Conservation (phyloP, 352 stramenopile species). For the Pythium folliculosum region DNA sequence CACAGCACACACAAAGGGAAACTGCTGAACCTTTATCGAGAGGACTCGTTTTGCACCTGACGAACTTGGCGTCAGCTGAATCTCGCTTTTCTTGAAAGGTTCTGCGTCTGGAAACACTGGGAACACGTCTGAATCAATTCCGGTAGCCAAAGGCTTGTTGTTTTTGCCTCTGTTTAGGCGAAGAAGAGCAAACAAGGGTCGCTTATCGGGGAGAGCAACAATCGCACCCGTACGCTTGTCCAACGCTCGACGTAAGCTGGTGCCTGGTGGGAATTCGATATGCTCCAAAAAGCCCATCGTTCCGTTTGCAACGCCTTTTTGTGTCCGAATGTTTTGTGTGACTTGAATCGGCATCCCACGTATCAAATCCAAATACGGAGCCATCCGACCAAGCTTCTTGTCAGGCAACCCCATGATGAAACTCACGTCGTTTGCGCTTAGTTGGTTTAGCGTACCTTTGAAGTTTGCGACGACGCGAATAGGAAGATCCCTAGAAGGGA, state of each 20-base stretch:
- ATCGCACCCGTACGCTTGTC: neutral
- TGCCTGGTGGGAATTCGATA: conserved; percentile 12
- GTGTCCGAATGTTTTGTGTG: conserved; percentile 17
- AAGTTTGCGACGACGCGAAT: conserved; percentile 13
- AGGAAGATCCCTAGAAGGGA: neutral
- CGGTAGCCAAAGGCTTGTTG: neutral
- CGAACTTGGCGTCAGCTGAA: neutral
- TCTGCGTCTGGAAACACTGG: conserved; percentile 18
- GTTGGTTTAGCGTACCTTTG: conserved; percentile 7
- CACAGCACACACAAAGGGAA: conserved; percentile 21
- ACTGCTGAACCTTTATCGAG: conserved; percentile 16
- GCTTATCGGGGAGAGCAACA: conserved; percentile 1
- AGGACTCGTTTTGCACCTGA: neutral
- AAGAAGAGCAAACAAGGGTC: conserved; percentile 12
- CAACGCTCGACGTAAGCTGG: neutral
- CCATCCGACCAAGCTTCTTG: conserved; percentile 14
- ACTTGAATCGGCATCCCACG: conserved; percentile 23
- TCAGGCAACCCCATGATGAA: conserved; percentile 6
- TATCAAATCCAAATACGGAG: conserved; percentile 17
- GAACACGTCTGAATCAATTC: conserved; percentile 1
- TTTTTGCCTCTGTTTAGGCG: neutral
- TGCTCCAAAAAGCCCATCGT: conserved; percentile 10
- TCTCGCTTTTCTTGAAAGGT: neutral
- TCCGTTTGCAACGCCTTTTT: conserved; percentile 24
- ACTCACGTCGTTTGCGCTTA: conserved; percentile 10